Conservation (phyloP, 1,139 yeast species). For the Sugiyamaella novakii region DNA sequence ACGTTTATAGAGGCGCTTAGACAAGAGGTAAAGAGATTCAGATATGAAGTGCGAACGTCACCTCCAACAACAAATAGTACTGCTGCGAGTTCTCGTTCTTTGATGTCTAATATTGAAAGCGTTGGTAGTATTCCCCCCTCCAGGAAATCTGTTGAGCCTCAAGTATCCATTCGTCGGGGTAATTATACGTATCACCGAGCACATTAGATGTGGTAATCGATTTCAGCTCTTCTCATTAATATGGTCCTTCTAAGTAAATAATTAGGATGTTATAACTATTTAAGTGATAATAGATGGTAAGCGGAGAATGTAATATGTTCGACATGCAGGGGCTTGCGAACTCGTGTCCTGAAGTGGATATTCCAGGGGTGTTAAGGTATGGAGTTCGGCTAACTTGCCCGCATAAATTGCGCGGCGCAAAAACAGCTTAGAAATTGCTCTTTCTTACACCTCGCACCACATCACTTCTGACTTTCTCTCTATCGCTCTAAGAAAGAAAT, state of each 20-base stretch:
- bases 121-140: neutral
- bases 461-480: no score
- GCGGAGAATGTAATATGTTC: no score
- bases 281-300: no score
- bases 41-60: slow-evolving; percentile 63
- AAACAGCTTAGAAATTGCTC: no score
- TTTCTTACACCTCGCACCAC: no score
- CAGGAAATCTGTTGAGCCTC: slow-evolving; percentile 3
- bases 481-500: no score
- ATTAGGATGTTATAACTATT: no score
- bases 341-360: slow-evolving; percentile 1
- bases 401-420: slow-evolving; percentile 9
- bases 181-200: slow-evolving; percentile 9
- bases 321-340: neutral
- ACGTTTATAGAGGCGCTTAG: slow-evolving; percentile 49
- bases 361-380: slow-evolving; percentile 3
- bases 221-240: neutral
- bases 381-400: neutral
- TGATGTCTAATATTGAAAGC: neutral
- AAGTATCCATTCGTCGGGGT: slow-evolving; percentile 7
- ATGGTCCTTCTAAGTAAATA: no score
- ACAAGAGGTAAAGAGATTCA: slow-evolving; percentile 68
- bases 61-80: neutral
- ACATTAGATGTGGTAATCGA: neutral
- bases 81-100: neutral